These are phyloP conservation scores for Nephelium lappaceum DNA, from an alignment of 345 rosid species.

Conservation along the genomic window DNA sequence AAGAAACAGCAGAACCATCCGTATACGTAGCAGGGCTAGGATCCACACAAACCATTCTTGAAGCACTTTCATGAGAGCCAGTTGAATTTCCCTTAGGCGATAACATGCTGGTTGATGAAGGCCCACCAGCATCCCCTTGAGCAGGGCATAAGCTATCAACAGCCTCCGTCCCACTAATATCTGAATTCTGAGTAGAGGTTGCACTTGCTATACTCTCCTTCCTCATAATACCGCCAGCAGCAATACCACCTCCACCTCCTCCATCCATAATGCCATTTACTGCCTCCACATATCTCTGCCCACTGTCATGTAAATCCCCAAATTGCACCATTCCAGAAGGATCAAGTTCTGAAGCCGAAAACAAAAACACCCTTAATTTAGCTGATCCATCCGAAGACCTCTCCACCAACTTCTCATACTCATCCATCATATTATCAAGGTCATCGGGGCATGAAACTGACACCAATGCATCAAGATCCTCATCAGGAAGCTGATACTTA, in stretches of 20 bases:
- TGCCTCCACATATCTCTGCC: slow-evolving; percentile 71
- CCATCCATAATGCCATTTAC: slow-evolving; percentile 59
- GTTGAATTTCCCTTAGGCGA: slow-evolving; percentile 40
- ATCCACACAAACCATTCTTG: slow-evolving; percentile 34
- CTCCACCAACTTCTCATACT: slow-evolving; percentile 66
- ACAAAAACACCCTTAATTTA: slow-evolving; percentile 71
- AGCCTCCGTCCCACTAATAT: slow-evolving; percentile 53
- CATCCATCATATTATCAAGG: slow-evolving; percentile 84
- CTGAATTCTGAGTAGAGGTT: slow-evolving; percentile 69
- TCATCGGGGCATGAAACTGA: slow-evolving; percentile 77
- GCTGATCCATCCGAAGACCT: slow-evolving; percentile 70
- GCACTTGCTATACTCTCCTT: slow-evolving; percentile 69
- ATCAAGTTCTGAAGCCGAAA: slow-evolving; percentile 56
- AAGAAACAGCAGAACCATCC: slow-evolving; percentile 42
- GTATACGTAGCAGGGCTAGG: slow-evolving; percentile 33
- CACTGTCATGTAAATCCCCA: slow-evolving; percentile 56
- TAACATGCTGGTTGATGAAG: slow-evolving; percentile 34
- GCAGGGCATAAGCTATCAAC: slow-evolving; percentile 41
- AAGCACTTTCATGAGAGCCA: slow-evolving; percentile 34
- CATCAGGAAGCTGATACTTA: slow-evolving; percentile 82
- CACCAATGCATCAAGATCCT: slow-evolving; percentile 83
- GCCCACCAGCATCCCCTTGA: slow-evolving; percentile 41
- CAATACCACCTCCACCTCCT: slow-evolving; percentile 27
- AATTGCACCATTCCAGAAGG: slow-evolving; percentile 47
- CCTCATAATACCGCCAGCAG: slow-evolving; percentile 42